Percentiles rank a stretch among this genome's conserved stretches.
phyloP scores from a whole-genome alignment of 2,329 filamentous ascomycete genomes.

The Chaetomiaceae sp. region DNA sequence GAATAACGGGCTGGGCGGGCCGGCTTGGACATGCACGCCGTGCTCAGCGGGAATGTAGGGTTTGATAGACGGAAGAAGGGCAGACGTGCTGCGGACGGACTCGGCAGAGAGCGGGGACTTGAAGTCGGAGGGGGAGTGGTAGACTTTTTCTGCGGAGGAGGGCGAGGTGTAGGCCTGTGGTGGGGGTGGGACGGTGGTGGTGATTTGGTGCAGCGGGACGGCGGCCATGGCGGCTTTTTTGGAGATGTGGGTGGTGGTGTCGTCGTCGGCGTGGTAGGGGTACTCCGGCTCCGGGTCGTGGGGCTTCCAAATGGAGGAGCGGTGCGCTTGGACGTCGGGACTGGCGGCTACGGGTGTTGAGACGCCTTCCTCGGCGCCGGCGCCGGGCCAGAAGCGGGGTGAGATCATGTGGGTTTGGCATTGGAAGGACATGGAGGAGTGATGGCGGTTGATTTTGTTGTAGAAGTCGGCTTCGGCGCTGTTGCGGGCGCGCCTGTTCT shows the following conservation, averaged over 20 bases:
- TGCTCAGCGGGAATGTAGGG: conserved; percentile 31
- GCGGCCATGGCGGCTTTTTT: conserved; percentile 16
- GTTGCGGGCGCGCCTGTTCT: conserved; percentile 34
- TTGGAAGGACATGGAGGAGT: conserved; percentile 47
- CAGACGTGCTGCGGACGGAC: conserved; percentile 33
- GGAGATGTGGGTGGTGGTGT: conserved; percentile 5
- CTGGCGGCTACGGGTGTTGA: conserved; percentile 19
- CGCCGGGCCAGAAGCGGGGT: conserved; percentile 35
- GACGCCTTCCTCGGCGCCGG: conserved; percentile 26
- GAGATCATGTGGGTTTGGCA: conserved; percentile 45
- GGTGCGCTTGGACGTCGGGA: conserved; percentile 16
- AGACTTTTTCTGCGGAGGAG: conserved; percentile 20
- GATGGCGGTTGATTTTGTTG: conserved; percentile 30
- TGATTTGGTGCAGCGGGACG: conserved; percentile 24
- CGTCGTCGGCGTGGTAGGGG: conserved; percentile 6
- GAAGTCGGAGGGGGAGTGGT: conserved; percentile 28
- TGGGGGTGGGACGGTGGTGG: conserved; percentile 25
- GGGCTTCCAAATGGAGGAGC: conserved; percentile 22
- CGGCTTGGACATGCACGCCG: conserved; percentile 18
- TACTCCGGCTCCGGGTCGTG: conserved; percentile 11
- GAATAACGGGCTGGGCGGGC: conserved; percentile 10
- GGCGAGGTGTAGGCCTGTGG: conserved; percentile 26
- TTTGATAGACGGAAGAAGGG: conserved; percentile 32
- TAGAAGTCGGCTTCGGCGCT: conserved; percentile 28
- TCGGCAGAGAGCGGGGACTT: conserved; percentile 27